These are phyloP conservation scores for Jamesozyma spencerorum DNA, from an alignment of 805 yeast species.

Conservation along the genomic window DNA sequence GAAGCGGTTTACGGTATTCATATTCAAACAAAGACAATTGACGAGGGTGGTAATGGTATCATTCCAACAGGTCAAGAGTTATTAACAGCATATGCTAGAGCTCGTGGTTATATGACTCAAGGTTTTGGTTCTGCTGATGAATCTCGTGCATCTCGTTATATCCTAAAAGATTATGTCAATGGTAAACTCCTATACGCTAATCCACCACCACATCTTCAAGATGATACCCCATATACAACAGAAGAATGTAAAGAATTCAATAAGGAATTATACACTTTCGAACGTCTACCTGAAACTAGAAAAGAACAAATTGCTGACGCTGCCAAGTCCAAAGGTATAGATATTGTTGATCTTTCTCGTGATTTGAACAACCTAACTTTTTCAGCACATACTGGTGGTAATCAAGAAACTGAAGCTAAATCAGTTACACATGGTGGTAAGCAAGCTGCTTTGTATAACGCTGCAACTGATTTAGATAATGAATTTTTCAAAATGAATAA, in stretches of 20 bases:
- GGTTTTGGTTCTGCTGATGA: constrained; percentile 97
- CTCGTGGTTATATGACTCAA: constrained; percentile 95
- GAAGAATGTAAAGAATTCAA: constrained; percentile 62
- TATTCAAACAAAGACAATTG: constrained; percentile 61
- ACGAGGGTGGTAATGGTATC: constrained; percentile 80
- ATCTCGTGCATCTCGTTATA: constrained; percentile 84
- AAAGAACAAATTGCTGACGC: constrained; percentile 62
- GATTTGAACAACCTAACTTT: constrained; percentile 70
- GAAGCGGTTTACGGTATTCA: constrained; percentile 93
- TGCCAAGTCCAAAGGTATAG: constrained; percentile 46
- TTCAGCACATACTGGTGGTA: constrained; percentile 61
- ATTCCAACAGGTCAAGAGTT: constrained; percentile 83
- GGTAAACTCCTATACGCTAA: constrained; percentile 78
- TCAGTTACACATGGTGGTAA: constrained; percentile 68
- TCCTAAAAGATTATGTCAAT: constrained; percentile 88
- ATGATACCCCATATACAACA: constrained; percentile 41
- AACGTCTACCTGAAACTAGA: constrained; percentile 61
- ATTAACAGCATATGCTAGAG: constrained; percentile 85
- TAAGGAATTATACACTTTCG: constrained; percentile 58
- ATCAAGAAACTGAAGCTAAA: constrained; percentile 36
- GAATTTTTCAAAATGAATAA: constrained; percentile 71
- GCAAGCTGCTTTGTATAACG: constrained; percentile 68
- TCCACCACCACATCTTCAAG: constrained; percentile 74
- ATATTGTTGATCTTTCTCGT: constrained; percentile 52
- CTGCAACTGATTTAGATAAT: constrained; percentile 74